Percentiles rank a stretch among this genome's conserved stretches.
Conservation (phyloP, 257 asterid species). For the Thymus quinquecostatus region DNA sequence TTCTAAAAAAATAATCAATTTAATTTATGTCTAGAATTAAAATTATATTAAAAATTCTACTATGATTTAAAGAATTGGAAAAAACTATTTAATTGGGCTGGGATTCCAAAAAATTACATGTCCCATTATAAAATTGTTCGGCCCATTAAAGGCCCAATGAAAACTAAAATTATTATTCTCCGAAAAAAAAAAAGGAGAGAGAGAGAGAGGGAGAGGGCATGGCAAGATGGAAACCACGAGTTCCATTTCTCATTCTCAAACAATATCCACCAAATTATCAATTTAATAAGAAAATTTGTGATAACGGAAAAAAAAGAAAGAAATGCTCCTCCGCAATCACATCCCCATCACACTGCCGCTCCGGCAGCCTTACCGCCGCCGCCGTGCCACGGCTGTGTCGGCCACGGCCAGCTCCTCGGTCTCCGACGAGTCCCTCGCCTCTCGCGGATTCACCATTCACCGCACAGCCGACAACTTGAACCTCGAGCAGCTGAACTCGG, state of each 20-base stretch:
- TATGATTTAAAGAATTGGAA: too few species aligned
- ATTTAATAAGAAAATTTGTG: background rate
- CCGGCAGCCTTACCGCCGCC: slow-evolving; percentile 35
- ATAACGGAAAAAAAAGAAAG: background rate
- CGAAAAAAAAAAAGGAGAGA: background rate
- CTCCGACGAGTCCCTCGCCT: slow-evolving; percentile 61
- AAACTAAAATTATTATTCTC: background rate
- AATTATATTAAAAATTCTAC: too few species aligned
- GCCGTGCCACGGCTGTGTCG: slow-evolving; percentile 35
- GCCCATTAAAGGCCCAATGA: background rate
- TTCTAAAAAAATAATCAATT: too few species aligned
- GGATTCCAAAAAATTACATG: too few species aligned
- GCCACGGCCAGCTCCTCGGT: slow-evolving; percentile 39
- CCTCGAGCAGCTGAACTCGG: slow-evolving; percentile 83
- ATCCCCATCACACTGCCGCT: slow-evolving; percentile 43
- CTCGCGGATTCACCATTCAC: slow-evolving; percentile 88
- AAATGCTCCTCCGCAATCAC: slow-evolving; percentile 62
- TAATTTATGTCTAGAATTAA: too few species aligned
- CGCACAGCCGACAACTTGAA: slow-evolving; percentile 53
- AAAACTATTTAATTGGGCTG: too few species aligned
- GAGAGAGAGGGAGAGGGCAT: slow-evolving; percentile 22
- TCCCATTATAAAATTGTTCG: too few species aligned
- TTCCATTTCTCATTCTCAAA: slow-evolving; percentile 10
- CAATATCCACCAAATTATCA: slow-evolving; percentile 6
- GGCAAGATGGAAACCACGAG: slow-evolving; percentile 37